Base-by-base conservation (phyloP, 148 eudicot species). In the Vaccinium vitisidaea region DNA sequence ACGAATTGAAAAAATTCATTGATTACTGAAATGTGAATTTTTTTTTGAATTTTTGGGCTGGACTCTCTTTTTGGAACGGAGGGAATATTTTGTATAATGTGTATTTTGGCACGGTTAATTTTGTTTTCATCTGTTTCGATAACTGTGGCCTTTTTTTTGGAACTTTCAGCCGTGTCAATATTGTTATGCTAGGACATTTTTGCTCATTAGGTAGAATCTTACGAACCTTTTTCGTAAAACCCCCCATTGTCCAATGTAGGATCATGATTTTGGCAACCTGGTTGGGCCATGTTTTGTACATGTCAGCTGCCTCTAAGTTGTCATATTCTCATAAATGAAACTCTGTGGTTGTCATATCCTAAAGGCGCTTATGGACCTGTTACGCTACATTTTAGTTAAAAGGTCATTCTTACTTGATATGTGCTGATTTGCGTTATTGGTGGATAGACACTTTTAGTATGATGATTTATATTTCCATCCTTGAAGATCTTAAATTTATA, bases 401-500 rank as follows among this genome's bases (percentile, higher is more conserved):
- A n/a, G 36, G 39, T 69, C 74, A 27, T 67, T 25, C 32, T 74
- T 23, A 15, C 15, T 58, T 79, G 70, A 49, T 48, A 25, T 43
- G 46, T 43, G 46, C 46, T 43, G 46, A 43, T 43, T 43, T 43
- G 46, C 46, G 6, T 5, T 43, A 43, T 43, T 43, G 46, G 46
- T 43, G 46, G 46, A 49, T 58, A 11, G 74, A 69, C 74, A 69
- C 74, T 65, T 65, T 23, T 11, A 69, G 39, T 69, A 30, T 27
- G 69, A 18, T 32, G 74, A 81, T 61, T 5, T 82, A 43, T 10
- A 67, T 25, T 56, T 80, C 49, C 58, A 77, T n/a, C 36, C 39
- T 36, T 39, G 71, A 53, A 53, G 65, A 11, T 25, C 83, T 81
- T 65, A n/a, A 8, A 36, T 13, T 85, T 52, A 48, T 87, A 88